Evolutionary conservation across 768 basidiomycete species (phyloP), one percentile per base, ranked within the genome.

Genomic region (Cystofilobasidium ferigula): DNA sequence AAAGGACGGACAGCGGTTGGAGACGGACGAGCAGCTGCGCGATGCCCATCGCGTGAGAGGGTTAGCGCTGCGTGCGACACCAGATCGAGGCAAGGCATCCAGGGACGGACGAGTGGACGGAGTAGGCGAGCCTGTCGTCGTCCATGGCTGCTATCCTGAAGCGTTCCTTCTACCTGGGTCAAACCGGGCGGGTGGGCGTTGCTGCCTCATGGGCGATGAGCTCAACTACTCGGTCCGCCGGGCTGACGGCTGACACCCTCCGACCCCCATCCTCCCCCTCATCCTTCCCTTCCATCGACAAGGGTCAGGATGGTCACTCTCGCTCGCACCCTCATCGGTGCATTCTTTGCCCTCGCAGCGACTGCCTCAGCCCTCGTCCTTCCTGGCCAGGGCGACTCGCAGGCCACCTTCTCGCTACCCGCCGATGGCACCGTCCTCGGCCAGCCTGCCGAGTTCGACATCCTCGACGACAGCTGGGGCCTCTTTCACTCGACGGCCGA

Each of bases 381-480:
- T 24, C 66, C 45, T 70, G 28, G 67, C 67, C 28, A 60, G 38
- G 12, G 24, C 32, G n/a, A 28, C 34, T 34, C 61, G 30, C 35
- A 64, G 64, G 0, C 38, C 71, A 8, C 71, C 73, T 26, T 65
- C 65, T 38, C 72, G 67, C 51, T 18, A 30, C 57, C 63, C 56
- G 42, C 45, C 71, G 43, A 59, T 65, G 20, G 67, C 36, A 53
- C 62, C 7, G 66, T 73, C 1, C 62, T 69, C n/a, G 69, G 70
- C 45, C 22, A 16, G 32, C 56, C 73, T 20, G 74, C 74, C 64
- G 59, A 72, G 56, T 61, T 74, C 62, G 54, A 68, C 36, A 64
- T 72, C 24, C 72, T 72, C 20, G 61, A 68, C 26, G 32, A 67
- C 38, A 73, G 72, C 71, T 40, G 72, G n/a, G 60, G 69, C 47